These are phyloP conservation scores for Syzygium malaccense DNA, from an alignment of 441 rosid genomes.

Conservation along the genomic window DNA sequence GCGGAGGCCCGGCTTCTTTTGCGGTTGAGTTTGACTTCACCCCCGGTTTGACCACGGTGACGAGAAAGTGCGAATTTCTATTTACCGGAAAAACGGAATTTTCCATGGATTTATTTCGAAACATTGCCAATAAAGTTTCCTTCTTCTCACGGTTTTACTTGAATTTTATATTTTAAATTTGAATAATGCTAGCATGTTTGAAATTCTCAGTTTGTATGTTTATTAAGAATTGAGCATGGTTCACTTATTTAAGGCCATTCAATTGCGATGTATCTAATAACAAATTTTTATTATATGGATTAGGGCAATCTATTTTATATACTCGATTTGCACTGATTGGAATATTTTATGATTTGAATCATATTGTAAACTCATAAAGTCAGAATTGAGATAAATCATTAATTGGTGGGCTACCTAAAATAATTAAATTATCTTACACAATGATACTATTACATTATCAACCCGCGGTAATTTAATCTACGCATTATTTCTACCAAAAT, in stretches of 20 bases:
- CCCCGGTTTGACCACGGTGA: not conserved
- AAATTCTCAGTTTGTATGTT: not conserved
- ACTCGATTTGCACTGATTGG: fast-evolving
- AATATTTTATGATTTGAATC: not conserved
- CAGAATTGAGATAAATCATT: fast-evolving
- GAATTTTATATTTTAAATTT: fast-evolving
- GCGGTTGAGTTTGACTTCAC: not conserved
- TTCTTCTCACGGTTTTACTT: fast-evolving
- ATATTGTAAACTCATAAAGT: fast-evolving
- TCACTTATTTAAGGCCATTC: not conserved
- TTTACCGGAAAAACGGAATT: not conserved
- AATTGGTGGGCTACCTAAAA: fast-evolving
- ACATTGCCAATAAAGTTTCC: fast-evolving
- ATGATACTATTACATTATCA: fast-evolving
- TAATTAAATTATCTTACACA: not conserved
- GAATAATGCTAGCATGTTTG: not conserved
- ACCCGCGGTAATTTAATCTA: fast-evolving
- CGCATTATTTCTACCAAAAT: fast-evolving
- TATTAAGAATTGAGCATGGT: not conserved
- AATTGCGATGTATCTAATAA: fast-evolving
- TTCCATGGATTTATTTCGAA: not conserved
- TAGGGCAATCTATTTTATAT: fast-evolving
- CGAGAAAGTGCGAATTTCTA: not conserved
- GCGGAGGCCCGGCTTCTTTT: not conserved
- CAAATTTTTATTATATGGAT: fast-evolving